phyloP scores from a whole-genome alignment of 108 stramenopile genomes.

The Pelagomonas calceolata region DNA sequence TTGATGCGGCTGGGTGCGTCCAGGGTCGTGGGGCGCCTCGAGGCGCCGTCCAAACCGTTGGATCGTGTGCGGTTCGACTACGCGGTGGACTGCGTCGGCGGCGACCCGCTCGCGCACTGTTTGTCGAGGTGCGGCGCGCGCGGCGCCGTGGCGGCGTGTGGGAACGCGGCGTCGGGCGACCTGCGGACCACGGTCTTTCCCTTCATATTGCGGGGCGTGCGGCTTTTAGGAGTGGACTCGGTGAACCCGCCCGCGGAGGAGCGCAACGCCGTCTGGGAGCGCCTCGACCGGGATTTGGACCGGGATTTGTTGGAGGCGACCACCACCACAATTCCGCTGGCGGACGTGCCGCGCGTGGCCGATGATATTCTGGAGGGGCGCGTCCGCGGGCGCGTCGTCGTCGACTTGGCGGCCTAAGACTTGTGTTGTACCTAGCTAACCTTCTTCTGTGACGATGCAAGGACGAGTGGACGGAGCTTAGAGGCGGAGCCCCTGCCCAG shows the following conservation, averaged over 20 bases:
- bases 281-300: constrained; percentile 11
- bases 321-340: not conserved
- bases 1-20: constrained; percentile 26
- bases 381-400: constrained; percentile 4
- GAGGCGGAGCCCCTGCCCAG: too few relatives aligned
- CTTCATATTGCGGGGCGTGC: constrained; percentile 36
- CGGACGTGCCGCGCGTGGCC: not conserved
- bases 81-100: constrained; percentile 34
- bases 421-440: too few relatives aligned
- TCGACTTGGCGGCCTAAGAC: constrained; percentile 1
- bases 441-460: too few relatives aligned
- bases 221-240: constrained; percentile 28
- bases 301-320: not conserved
- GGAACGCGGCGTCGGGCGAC: constrained; percentile 21
- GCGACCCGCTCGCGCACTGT: constrained; percentile 10
- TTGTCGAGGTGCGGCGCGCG: constrained; percentile 17
- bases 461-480: too few relatives aligned
- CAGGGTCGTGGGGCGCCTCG: constrained; percentile 20
- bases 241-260: constrained; percentile 20
- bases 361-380: constrained; percentile 2
- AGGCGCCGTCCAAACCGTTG: constrained; percentile 16
- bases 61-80: constrained; percentile 16
- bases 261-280: constrained; percentile 20
- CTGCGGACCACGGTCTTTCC: constrained; percentile 32
- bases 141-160: constrained; percentile 30